Conservation (phyloP, 2,329 filamentous ascomycete genomes). For the Beauveria medogensis region DNA sequence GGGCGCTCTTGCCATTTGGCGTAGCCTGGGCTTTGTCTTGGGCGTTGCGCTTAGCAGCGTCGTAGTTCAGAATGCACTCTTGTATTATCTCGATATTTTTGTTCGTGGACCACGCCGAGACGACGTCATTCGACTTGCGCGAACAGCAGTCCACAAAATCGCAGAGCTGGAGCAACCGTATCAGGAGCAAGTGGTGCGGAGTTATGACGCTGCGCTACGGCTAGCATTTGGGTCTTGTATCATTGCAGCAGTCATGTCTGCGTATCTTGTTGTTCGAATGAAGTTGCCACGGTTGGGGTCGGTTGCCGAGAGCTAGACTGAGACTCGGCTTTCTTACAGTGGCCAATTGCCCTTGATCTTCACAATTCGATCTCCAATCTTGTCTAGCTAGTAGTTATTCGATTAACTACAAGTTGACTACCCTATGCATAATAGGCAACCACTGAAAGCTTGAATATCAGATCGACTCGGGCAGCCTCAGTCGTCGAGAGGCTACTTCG, state of each 20-base stretch:
- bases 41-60: slow-evolving; percentile 66
- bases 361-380: neutral
- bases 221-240: slow-evolving; percentile 37
- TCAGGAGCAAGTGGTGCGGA: slow-evolving; percentile 45
- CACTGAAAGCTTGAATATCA: neutral
- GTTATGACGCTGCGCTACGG: slow-evolving; percentile 44
- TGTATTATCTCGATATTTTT: slow-evolving; percentile 48
- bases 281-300: slow-evolving; percentile 43
- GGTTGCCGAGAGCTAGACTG: neutral
- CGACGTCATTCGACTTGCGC: slow-evolving; percentile 42
- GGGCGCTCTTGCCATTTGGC: slow-evolving; percentile 64
- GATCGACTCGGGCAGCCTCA: neutral
- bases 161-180: slow-evolving; percentile 34
- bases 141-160: slow-evolving; percentile 48
- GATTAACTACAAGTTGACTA: no score
- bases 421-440: no score
- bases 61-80: slow-evolving; percentile 63
- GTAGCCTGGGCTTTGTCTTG: slow-evolving; percentile 62
- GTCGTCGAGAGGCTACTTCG: slow-evolving; percentile 15
- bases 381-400: no score
- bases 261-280: slow-evolving; percentile 41
- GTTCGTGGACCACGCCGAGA: slow-evolving; percentile 53
- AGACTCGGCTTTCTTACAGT: neutral
- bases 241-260: slow-evolving; percentile 38
- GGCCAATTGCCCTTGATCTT: neutral